phyloP scores from a whole-genome alignment of 2,329 filamentous ascomycete species.

The Aspergillus alliaceus region DNA sequence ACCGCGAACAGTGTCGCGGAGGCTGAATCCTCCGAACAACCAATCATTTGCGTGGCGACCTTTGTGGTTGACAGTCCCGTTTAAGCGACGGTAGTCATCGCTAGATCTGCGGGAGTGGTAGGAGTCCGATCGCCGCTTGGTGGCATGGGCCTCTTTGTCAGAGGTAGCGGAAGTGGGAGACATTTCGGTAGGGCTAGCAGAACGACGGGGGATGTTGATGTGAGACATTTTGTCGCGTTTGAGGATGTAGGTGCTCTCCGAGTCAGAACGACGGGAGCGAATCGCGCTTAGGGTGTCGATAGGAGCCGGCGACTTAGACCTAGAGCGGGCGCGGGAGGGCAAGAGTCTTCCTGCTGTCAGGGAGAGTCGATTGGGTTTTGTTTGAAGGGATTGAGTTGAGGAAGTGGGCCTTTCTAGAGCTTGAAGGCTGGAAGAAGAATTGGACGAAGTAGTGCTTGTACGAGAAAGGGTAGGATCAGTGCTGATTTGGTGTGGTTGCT shows the following conservation, averaged over 20 bases:
- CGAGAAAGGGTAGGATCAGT: constrained; percentile 17
- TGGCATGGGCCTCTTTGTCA: constrained; percentile 10
- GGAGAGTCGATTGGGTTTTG: neutral
- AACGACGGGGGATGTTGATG: constrained; percentile 12
- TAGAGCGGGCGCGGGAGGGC: constrained; percentile 1
- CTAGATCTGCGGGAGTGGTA: constrained; percentile 28
- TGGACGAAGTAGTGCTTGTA: constrained; percentile 18
- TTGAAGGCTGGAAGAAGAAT: constrained; percentile 1
- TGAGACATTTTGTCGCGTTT: neutral
- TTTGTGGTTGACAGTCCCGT: constrained; percentile 44
- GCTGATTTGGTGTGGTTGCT: neutral
- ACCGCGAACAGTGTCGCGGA: constrained; percentile 47
- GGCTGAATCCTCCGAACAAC: constrained; percentile 51
- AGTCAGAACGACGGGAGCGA: constrained; percentile 2
- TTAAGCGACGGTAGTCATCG: constrained; percentile 39
- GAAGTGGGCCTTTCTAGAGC: constrained; percentile 1
- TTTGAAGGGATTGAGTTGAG: constrained; percentile 6
- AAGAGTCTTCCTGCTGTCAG: constrained; percentile 10
- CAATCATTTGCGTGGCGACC: constrained; percentile 54
- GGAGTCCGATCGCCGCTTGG: constrained; percentile 15
- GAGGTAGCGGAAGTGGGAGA: neutral
- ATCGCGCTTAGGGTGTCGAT: constrained; percentile 9
- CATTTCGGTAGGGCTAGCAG: constrained; percentile 15
- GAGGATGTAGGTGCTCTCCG: constrained; percentile 10
- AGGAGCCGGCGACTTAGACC: constrained; percentile 8